These are phyloP conservation scores for Hura crepitans DNA, from an alignment of 441 rosid genomes.

Conservation along the genomic window DNA sequence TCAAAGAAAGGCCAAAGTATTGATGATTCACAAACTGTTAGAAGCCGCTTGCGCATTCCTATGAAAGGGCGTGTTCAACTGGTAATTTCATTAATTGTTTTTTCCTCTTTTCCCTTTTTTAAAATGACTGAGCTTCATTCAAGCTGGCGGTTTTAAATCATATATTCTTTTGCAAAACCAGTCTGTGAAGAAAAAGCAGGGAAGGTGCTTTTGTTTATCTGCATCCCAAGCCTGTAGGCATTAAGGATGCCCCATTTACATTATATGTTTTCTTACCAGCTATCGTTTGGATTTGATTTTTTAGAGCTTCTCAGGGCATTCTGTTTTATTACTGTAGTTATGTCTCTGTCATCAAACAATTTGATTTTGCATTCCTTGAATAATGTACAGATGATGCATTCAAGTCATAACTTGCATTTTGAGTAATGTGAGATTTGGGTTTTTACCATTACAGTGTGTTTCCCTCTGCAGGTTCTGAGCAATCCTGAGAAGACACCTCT, in stretches of 20 bases:
- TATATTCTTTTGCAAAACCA: neutral
- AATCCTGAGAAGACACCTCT: conserved; percentile 97
- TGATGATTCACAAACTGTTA: conserved; percentile 59
- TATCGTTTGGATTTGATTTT: neutral
- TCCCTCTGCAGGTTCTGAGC: conserved; percentile 72
- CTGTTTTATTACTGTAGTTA: neutral
- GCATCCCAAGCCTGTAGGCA: neutral
- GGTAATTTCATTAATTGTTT: conserved; percentile 42
- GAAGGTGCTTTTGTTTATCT: neutral
- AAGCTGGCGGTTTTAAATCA: neutral
- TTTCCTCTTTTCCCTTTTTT: conserved; percentile 2
- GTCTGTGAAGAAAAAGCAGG: neutral
- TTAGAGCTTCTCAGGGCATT: neutral
- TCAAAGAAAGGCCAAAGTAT: conserved; percentile 40
- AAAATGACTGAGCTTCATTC: conserved; percentile 6
- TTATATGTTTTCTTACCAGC: neutral
- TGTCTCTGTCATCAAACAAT: neutral
- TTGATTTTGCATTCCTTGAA: neutral
- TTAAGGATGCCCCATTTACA: neutral
- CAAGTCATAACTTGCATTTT: conserved; percentile 8
- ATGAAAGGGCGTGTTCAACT: conserved; percentile 94
- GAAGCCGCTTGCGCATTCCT: conserved; percentile 70
- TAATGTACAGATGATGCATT: neutral
- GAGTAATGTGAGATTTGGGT: conserved; percentile 1
- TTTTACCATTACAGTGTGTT: conserved; percentile 27